Evolutionary conservation across 805 yeast genomes (phyloP).

Genomic region (Spathaspora hagerdaliae): DNA sequence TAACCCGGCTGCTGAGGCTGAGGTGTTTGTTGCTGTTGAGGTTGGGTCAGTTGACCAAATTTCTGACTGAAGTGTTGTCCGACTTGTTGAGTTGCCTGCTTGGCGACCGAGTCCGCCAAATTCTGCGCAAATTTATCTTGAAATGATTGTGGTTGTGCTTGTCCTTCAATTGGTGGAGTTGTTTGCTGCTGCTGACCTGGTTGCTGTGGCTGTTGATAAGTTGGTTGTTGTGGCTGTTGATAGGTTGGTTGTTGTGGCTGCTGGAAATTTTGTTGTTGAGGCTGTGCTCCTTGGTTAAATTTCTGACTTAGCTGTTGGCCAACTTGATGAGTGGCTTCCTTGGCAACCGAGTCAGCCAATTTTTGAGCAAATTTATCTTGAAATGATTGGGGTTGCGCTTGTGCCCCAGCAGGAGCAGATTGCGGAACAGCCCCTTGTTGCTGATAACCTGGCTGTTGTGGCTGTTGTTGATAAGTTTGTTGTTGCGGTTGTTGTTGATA

Average conservation of each 20-base stretch:
- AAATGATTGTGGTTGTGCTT: conserved; percentile 1
- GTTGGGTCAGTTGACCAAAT: conserved; percentile 15
- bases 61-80: conserved; percentile 7
- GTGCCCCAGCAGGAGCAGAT: background rate
- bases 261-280: conserved; percentile 2
- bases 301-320: conserved; percentile 7
- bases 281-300: conserved; percentile 16
- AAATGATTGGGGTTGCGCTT: conserved; percentile 3
- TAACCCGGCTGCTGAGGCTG: conserved; percentile 2
- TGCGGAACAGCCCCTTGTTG: background rate
- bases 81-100: conserved; percentile 5
- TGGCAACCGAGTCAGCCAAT: no score
- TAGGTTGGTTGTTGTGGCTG: conserved; percentile 1
- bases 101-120: conserved; percentile 1
- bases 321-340: conserved; percentile 6
- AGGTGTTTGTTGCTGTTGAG: conserved; percentile 7
- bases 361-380: no score
- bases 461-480: conserved; percentile 1
- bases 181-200: background rate
- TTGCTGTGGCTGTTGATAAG: background rate
- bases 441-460: background rate
- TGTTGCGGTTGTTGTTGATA: background rate
- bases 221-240: conserved; percentile 3
- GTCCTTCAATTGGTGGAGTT: background rate
- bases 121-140: conserved; percentile 2